Percentiles rank a stretch among this genome's conserved stretches.
Evolutionary conservation across 306 rosid genomes (phyloP).

Genomic region (Prunus salicina): DNA sequence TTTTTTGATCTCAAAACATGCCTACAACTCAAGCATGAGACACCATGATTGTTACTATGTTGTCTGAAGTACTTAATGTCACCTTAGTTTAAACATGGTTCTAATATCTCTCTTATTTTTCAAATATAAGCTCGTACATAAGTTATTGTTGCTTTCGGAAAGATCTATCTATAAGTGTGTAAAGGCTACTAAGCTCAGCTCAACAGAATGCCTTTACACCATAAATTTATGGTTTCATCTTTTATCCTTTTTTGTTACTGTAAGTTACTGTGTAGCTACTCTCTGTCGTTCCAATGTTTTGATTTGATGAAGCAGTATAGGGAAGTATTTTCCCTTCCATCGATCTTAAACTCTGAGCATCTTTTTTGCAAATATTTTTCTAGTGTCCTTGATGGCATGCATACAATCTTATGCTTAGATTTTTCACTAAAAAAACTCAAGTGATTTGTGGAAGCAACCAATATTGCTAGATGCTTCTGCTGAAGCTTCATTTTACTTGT

Average conservation of each 20-base stretch:
- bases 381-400: neutral
- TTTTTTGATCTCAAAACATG: neutral
- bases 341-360: neutral
- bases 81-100: neutral
- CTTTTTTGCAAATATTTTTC: neutral
- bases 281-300: neutral
- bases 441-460: neutral
- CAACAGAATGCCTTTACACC: neutral
- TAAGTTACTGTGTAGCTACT: neutral
- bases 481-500: slow-evolving; percentile 34
- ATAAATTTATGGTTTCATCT: neutral
- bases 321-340: too few relatives aligned
- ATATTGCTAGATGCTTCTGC: slow-evolving; percentile 11
- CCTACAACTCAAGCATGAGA: neutral
- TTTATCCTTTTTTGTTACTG: neutral
- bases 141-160: neutral
- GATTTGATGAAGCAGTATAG: neutral
- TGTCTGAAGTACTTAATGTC: neutral
- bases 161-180: neutral
- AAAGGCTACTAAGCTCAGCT: neutral
- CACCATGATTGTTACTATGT: neutral
- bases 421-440: neutral
- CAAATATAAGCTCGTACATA: neutral
- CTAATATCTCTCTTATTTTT: neutral
- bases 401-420: neutral